Evolutionary conservation across 2,329 filamentous ascomycete genomes (phyloP).

Genomic region (Microdochium paspali): DNA sequence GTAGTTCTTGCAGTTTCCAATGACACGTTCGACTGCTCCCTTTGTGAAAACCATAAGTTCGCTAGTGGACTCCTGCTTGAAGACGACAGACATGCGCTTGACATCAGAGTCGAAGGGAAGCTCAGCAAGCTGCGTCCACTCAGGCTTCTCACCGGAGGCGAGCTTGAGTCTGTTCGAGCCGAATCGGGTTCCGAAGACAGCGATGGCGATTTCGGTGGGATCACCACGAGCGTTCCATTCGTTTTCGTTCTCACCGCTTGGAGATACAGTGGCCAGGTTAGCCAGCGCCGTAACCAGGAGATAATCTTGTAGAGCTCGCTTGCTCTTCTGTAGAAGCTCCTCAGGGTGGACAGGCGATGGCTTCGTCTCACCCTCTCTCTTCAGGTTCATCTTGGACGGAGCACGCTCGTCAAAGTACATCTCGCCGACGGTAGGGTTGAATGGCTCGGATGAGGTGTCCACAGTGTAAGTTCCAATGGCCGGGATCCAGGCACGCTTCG

Average conservation of each 20-base stretch:
- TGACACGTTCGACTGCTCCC: constrained; percentile 58
- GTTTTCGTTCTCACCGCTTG: constrained; percentile 24
- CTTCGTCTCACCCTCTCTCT: constrained; percentile 15
- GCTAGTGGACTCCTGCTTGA: constrained; percentile 28
- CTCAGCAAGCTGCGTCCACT: constrained; percentile 51
- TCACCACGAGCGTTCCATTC: constrained; percentile 54
- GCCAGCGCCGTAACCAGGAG: constrained; percentile 50
- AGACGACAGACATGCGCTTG: constrained; percentile 67
- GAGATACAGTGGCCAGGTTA: constrained; percentile 37
- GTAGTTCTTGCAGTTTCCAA: constrained; percentile 46
- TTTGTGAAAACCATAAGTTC: constrained; percentile 38
- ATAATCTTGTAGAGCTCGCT: constrained; percentile 37
- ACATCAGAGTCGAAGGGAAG: constrained; percentile 64
- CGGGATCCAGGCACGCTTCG: constrained; percentile 49
- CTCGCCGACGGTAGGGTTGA: constrained; percentile 45
- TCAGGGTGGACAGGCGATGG: constrained; percentile 14
- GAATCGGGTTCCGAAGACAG: constrained; percentile 62
- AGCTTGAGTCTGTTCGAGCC: constrained; percentile 46
- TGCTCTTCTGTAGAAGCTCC: constrained; percentile 29
- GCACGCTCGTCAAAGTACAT: constrained; percentile 28
- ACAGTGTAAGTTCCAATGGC: constrained; percentile 47
- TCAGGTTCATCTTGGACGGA: constrained; percentile 21
- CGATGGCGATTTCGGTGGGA: constrained; percentile 63
- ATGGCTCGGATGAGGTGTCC: constrained; percentile 41
- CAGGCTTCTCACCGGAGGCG: constrained; percentile 34